Evolutionary conservation across 768 basidiomycete species (phyloP), one percentile per base, ranked within the genome.

Genomic region (Asterophora parasitica): DNA sequence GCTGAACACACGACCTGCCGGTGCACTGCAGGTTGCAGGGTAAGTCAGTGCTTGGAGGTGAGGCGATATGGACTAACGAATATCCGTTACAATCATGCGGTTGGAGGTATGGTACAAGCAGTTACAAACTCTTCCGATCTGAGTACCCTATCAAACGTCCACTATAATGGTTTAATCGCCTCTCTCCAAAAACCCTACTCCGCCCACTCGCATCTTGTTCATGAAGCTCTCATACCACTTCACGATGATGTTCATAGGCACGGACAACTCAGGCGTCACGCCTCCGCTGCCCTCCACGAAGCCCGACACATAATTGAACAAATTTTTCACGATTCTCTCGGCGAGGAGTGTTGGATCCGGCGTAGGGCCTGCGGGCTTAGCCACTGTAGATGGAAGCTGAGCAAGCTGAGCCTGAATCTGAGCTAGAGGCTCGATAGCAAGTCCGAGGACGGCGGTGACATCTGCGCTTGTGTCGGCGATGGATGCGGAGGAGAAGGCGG

Each of bases 381-480:
- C 59, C 30, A 58, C 42, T 33, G 60, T 54, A 7, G 62, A 65
- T 1, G 77, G 76, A 15, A 82, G 67, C 4, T 64, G 53, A 12
- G 73, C 69, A 27, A 88, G 64, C 54, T 92, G 82, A 0, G 71
- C 60, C 33, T 77, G 70, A 44, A 93, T 83, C 17, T 75, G 64
- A 0, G 71, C 54, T 7, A 92, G 69, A 6, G 89, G 87, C 65
- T 92, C 91, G 62, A 92, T 77, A 10, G 89, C 74, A 48, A 94
- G 69, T 1, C 92, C 92, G 6, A 93, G 78, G 47, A 86, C 75
- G 19, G 87, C 88, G 0, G 81, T 84, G 23, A 85, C 79, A 37
- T 78, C 79, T 32, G 67, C 70, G 35, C 71, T 70, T 33, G 71
- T 67, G 28, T 66, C 67, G 16, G 45, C 48, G 11, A 50, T 49